phyloP scores from a whole-genome alignment of 257 asterid species.

The Nicotiana noctiflora region DNA sequence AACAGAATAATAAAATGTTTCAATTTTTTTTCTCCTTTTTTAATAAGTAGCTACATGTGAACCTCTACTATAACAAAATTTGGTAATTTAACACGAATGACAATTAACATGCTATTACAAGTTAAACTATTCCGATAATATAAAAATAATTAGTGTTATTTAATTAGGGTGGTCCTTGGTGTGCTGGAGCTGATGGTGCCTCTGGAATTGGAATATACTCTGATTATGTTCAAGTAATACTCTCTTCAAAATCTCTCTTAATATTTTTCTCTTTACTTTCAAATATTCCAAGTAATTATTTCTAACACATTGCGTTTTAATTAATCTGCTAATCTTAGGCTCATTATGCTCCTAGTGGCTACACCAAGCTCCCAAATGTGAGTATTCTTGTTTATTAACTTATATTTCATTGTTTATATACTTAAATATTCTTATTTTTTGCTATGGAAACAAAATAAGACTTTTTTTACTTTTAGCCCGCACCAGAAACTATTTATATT shows the following conservation, averaged over 20 bases:
- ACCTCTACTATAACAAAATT: no score
- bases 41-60: no score
- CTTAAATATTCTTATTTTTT: background rate
- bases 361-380: slow-evolving; percentile 21
- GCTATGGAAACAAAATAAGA: no score
- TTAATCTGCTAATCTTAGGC: slow-evolving; percentile 8
- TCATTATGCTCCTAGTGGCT: slow-evolving; percentile 26
- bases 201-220: slow-evolving; percentile 15
- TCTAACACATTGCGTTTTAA: background rate
- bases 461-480: no score
- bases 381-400: background rate
- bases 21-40: no score
- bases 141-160: background rate
- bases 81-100: no score
- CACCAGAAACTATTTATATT: no score
- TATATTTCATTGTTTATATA: background rate
- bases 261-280: background rate
- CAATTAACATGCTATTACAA: no score
- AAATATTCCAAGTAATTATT: background rate
- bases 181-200: background rate
- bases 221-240: slow-evolving; percentile 16
- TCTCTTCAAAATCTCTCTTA: background rate
- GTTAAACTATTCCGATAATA: background rate
- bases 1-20: no score
- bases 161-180: slow-evolving; percentile 6